Base-by-base conservation (phyloP, 352 stramenopile species). In the Phytophthora colocasiae region DNA sequence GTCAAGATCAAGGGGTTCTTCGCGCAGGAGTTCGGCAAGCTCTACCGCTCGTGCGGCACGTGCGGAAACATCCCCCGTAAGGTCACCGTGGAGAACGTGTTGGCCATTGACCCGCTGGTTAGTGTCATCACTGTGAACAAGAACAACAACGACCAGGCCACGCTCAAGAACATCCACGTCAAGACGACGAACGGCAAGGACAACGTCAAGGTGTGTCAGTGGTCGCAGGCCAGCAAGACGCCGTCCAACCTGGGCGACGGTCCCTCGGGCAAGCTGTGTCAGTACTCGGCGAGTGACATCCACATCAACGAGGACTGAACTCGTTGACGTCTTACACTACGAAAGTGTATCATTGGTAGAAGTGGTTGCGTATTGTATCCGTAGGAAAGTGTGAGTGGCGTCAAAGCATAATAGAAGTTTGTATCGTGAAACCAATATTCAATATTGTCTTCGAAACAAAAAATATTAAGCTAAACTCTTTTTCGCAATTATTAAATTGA, bases 81-180 rank as follows among this genome's bases (percentile, higher is more conserved):
- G 26, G 64, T 81, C 9, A 60, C 63, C 17, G 40, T 81, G 17
- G 63, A 65, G 48, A 55, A 55, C 32, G 57, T 69, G 54, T 59
- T 43, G 19, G 61, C 61, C 27, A 58, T 69, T 24, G 52, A 64
- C 54, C 63, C 63, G 26, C 39, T 67, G 22, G 63, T 71, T 3
- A 52, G 43, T 17, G 34, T 71, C 39, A 40, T 71, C 24, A 66
- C 63, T 7, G 63, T 71, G 7, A 71, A 71, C 50, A 52, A 59
- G 49, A 71, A 71, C 58, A 60, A 66, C 57, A 60, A 60, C 29
- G 63, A 71, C 52, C 43, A 73, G 55, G 46, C 65, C 55, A 63
- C 43, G 17, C 44, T 73, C 39, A 69, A 48, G 15, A 69, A 73
- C 54, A 58, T 73, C 43, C 27, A 58, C 39, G 55, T 69, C 50